Conservation (phyloP, 129 eudicot species). For the Escallonia herrerae region DNA sequence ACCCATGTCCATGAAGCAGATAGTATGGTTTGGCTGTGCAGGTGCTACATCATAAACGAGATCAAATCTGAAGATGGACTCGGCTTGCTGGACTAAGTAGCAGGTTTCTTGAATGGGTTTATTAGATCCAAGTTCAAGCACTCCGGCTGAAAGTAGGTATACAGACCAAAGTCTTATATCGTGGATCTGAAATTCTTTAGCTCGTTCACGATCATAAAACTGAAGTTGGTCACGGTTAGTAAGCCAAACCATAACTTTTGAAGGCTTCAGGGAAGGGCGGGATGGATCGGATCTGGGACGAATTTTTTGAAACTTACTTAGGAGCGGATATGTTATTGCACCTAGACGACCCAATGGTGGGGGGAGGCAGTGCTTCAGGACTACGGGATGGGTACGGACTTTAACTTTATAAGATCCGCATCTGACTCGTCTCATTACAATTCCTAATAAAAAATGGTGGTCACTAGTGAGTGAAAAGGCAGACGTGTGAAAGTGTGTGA, state of each 20-base stretch:
- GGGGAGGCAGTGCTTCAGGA: too few species aligned
- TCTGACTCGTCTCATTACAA: too few species aligned
- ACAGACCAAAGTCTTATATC: slow-evolving; percentile 62
- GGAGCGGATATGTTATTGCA: too few species aligned
- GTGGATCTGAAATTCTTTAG: slow-evolving; percentile 58
- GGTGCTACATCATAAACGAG: background rate
- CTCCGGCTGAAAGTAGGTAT: slow-evolving; percentile 46
- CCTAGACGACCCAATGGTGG: too few species aligned
- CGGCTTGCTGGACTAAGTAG: slow-evolving; percentile 34
- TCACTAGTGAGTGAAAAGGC: background rate
- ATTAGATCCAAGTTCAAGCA: slow-evolving; percentile 63
- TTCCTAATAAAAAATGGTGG: background rate
- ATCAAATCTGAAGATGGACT: slow-evolving; percentile 30
- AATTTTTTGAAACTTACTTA: too few species aligned
- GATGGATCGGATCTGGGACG: too few species aligned
- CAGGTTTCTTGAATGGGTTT: slow-evolving; percentile 33
- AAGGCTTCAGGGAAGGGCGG: too few species aligned
- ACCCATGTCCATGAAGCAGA: slow-evolving; percentile 23
- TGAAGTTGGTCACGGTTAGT: too few species aligned
- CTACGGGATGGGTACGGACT: too few species aligned
- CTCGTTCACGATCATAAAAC: too few species aligned
- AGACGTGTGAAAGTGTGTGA: background rate
- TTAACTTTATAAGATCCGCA: too few species aligned
- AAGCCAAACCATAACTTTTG: slow-evolving; percentile 34
- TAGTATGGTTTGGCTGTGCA: slow-evolving; percentile 1